Percentiles rank a stretch among this genome's conserved stretches.
Conservation (phyloP, 805 yeast species). For the Starmerella floricola region DNA sequence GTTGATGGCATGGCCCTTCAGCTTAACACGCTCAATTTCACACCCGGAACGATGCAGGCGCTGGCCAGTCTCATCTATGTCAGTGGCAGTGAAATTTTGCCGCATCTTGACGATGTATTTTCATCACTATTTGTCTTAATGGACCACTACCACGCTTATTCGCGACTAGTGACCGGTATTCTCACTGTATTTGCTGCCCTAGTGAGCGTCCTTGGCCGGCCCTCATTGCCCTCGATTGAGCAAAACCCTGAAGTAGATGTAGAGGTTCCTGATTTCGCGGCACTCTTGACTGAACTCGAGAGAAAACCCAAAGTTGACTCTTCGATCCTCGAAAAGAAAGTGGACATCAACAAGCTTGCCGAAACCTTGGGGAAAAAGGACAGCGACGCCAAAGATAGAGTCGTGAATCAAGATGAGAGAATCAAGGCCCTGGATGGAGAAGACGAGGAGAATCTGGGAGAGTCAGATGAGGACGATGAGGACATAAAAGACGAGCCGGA, state of each 20-base stretch:
- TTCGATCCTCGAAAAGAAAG: slow-evolving; percentile 22
- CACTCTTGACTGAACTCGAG: slow-evolving; percentile 20
- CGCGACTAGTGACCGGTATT: slow-evolving; percentile 56
- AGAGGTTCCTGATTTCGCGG: slow-evolving; percentile 13
- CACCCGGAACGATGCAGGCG: slow-evolving; percentile 62
- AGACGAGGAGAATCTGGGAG: slow-evolving; percentile 19
- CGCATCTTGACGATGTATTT: slow-evolving; percentile 60
- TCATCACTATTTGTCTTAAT: slow-evolving; percentile 62
- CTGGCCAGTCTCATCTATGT: slow-evolving; percentile 56
- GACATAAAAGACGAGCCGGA: slow-evolving; percentile 26
- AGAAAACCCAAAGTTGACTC: slow-evolving; percentile 23
- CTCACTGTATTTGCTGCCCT: slow-evolving; percentile 44
- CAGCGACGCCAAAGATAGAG: slow-evolving; percentile 2
- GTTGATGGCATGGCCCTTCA: slow-evolving; percentile 64
- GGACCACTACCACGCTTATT: slow-evolving; percentile 78
- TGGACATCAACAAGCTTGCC: slow-evolving; percentile 25
- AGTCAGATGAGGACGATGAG: slow-evolving; percentile 27
- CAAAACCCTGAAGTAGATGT: not conserved
- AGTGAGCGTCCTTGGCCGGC: slow-evolving; percentile 2
- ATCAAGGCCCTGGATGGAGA: slow-evolving; percentile 27
- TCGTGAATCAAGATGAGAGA: slow-evolving; percentile 26
- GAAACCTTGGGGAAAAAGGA: slow-evolving; percentile 13
- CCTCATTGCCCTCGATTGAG: not conserved
- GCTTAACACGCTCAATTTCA: slow-evolving; percentile 55
- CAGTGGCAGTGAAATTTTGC: slow-evolving; percentile 54